Percentiles rank a stretch among this genome's conserved stretches.
phyloP scores from a whole-genome alignment of 2,329 filamentous ascomycete genomes.

The Cladosporium velox region DNA sequence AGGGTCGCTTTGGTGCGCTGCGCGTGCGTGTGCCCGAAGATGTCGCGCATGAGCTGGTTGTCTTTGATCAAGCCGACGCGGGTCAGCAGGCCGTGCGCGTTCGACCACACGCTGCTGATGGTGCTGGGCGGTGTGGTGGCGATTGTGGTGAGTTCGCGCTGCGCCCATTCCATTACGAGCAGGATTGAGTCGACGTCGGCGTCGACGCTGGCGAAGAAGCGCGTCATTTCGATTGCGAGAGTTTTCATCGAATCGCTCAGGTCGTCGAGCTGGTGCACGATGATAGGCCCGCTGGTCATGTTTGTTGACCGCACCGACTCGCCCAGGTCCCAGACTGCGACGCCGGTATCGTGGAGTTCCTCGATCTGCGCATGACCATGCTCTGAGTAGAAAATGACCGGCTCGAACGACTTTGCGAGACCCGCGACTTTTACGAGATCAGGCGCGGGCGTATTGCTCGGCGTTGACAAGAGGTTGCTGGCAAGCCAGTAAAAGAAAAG shows the following conservation, averaged over 20 bases:
- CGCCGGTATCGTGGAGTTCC: constrained; percentile 85
- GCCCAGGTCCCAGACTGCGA: constrained; percentile 91
- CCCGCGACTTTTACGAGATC: constrained; percentile 90
- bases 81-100: constrained; percentile 76
- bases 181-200: constrained; percentile 91
- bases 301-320: constrained; percentile 88
- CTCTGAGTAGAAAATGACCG: constrained; percentile 91
- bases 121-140: constrained; percentile 62
- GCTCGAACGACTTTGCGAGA: constrained; percentile 88
- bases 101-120: constrained; percentile 76
- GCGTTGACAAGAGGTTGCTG: constrained; percentile 69
- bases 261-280: constrained; percentile 81
- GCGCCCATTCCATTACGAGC: constrained; percentile 95
- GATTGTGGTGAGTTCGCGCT: constrained; percentile 75
- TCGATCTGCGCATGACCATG: constrained; percentile 83
- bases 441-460: constrained; percentile 66
- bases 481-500: constrained; percentile 67
- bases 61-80: constrained; percentile 50
- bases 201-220: constrained; percentile 91
- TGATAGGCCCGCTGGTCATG: constrained; percentile 84
- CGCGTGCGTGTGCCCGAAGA: constrained; percentile 78
- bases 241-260: constrained; percentile 83
- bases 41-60: constrained; percentile 59
- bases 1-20: constrained; percentile 80
- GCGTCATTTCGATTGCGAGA: constrained; percentile 80